Conservation (phyloP, 495 filamentous ascomycete species). For the Penicillium cosmopolitanum region DNA sequence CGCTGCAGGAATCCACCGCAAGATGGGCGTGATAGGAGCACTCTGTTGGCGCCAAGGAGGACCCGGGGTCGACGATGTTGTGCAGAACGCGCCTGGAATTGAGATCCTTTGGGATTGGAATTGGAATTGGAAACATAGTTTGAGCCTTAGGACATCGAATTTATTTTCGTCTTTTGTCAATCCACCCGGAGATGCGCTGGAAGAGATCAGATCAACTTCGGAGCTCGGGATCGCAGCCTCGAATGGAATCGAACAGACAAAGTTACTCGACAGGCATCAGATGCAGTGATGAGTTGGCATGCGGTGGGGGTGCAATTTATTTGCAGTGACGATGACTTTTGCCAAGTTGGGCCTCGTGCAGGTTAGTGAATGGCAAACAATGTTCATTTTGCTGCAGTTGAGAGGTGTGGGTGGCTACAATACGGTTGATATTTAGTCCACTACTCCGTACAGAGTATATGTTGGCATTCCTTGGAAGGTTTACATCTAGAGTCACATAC, state of each 20-base stretch:
- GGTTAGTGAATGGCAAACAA: constrained; percentile 14
- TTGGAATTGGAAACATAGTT: neutral
- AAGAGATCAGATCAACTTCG: constrained; percentile 12
- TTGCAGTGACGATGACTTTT: constrained; percentile 21
- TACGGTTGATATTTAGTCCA: too few species aligned
- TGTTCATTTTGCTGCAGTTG: neutral
- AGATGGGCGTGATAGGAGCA: constrained; percentile 28
- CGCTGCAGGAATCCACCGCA: constrained; percentile 32
- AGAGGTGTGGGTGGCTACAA: neutral
- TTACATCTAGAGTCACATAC: too few species aligned
- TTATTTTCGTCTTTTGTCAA: too few species aligned
- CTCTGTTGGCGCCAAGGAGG: constrained; percentile 23
- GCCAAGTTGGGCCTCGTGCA: constrained; percentile 33
- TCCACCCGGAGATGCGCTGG: neutral
- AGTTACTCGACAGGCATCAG: constrained; percentile 55
- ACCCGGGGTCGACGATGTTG: constrained; percentile 33
- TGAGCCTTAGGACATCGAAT: neutral
- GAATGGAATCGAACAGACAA: constrained; percentile 17
- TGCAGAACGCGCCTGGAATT: constrained; percentile 37
- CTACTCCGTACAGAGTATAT: too few species aligned
- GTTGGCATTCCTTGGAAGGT: too few species aligned
- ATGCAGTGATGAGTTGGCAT: constrained; percentile 93
- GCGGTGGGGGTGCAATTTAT: constrained; percentile 41
- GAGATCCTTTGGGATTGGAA: neutral
- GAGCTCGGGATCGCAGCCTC: constrained; percentile 4